Evolutionary conservation across 257 asterid genomes (phyloP).

Genomic region (Buddleja alternifolia): DNA sequence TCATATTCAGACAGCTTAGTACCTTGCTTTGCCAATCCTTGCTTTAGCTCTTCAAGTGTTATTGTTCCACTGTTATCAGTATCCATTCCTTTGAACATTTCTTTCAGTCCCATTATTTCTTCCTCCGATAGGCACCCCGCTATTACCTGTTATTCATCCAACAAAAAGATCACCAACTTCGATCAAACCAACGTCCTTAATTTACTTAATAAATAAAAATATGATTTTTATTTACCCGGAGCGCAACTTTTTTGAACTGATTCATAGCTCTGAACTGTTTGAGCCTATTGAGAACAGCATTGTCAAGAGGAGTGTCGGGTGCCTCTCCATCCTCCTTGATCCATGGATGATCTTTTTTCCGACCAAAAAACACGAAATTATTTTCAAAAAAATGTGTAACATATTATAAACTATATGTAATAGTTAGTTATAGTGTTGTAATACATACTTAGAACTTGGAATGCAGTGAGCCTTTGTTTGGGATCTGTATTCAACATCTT

Average conservation of each 20-base stretch:
- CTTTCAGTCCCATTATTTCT: constrained; percentile 66
- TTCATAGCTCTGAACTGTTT: constrained; percentile 67
- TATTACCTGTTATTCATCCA: constrained; percentile 44
- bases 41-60: constrained; percentile 69
- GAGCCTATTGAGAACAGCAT: constrained; percentile 57
- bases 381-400: no score
- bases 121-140: constrained; percentile 74
- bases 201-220: no score
- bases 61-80: constrained; percentile 68
- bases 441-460: constrained; percentile 56
- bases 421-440: not conserved
- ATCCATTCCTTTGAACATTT: constrained; percentile 74
- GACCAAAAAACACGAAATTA: not conserved
- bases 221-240: constrained; percentile 43
- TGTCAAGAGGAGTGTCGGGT: constrained; percentile 65
- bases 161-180: not conserved
- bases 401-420: not conserved
- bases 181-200: no score
- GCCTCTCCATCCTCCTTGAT: constrained; percentile 81
- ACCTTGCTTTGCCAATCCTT: constrained; percentile 64
- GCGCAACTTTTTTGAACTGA: constrained; percentile 70
- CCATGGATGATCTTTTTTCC: constrained; percentile 64
- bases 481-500: constrained; percentile 67
- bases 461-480: constrained; percentile 59
- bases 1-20: constrained; percentile 64